A percentile compares a stretch with the other conserved stretches of the same genome.
Evolutionary conservation across 2,329 filamentous ascomycete species (phyloP).

Genomic region (Incumbomyces lentus): DNA sequence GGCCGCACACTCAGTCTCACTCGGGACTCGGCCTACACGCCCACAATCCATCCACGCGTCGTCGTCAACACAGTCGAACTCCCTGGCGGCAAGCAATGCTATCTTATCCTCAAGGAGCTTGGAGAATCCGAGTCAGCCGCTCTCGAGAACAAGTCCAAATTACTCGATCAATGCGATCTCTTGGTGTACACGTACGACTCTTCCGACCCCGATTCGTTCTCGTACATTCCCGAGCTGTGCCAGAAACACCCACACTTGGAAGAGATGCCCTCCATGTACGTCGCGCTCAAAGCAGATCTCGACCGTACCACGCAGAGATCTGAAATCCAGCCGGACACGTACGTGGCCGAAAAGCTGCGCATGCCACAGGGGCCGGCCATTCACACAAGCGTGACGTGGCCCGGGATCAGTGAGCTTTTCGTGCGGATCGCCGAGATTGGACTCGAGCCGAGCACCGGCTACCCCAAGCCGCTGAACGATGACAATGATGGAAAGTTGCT

Average conservation of each 20-base stretch:
- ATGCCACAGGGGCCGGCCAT: slow-evolving; percentile 69
- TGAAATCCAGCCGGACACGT: slow-evolving; percentile 83
- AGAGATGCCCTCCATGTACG: slow-evolving; percentile 82
- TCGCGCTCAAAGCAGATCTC: slow-evolving; percentile 85
- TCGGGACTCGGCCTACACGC: slow-evolving; percentile 59
- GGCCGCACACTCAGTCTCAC: slow-evolving; percentile 67
- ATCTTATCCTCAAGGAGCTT: slow-evolving; percentile 88
- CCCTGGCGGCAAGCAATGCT: slow-evolving; percentile 91
- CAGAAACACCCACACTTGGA: slow-evolving; percentile 72
- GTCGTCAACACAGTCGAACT: slow-evolving; percentile 96
- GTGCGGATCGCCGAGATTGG: slow-evolving; percentile 84
- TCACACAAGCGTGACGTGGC: slow-evolving; percentile 92
- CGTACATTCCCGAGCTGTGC: slow-evolving; percentile 75
- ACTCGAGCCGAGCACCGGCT: slow-evolving; percentile 77
- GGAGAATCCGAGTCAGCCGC: slow-evolving; percentile 83
- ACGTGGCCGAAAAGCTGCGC: slow-evolving; percentile 63
- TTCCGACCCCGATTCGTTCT: slow-evolving; percentile 89
- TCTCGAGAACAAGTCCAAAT: slow-evolving; percentile 77
- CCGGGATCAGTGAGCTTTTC: slow-evolving; percentile 86
- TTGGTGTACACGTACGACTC: slow-evolving; percentile 96
- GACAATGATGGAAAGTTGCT: slow-evolving; percentile 53
- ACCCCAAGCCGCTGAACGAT: slow-evolving; percentile 82
- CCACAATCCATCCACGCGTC: slow-evolving; percentile 87
- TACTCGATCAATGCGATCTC: slow-evolving; percentile 78
- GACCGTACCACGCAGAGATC: slow-evolving; percentile 95